These are phyloP conservation scores for Fusarium begoniae DNA, from an alignment of 2,329 filamentous ascomycete genomes.

Conservation along the genomic window DNA sequence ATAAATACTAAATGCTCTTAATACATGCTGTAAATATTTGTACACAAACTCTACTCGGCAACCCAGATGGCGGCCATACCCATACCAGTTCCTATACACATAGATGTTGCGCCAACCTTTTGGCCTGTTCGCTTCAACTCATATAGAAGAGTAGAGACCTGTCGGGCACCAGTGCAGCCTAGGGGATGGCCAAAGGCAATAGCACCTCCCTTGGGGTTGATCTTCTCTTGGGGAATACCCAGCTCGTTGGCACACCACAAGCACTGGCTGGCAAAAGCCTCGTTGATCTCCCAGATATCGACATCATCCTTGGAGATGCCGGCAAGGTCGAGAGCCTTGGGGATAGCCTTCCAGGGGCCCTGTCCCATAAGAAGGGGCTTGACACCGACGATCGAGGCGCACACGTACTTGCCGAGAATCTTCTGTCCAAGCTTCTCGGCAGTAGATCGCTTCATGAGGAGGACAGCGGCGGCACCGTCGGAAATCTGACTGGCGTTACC, in stretches of 20 bases:
- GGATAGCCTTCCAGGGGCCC: slow-evolving; percentile 95
- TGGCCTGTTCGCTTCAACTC: slow-evolving; percentile 86
- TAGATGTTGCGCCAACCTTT: slow-evolving; percentile 90
- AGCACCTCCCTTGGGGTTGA: slow-evolving; percentile 96
- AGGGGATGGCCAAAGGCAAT: slow-evolving; percentile 97
- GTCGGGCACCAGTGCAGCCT: slow-evolving; percentile 91
- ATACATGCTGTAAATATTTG: slow-evolving; percentile 38
- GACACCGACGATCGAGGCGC: slow-evolving; percentile 86
- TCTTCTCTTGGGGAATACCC: slow-evolving; percentile 81
- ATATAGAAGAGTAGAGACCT: slow-evolving; percentile 90
- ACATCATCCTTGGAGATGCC: slow-evolving; percentile 89
- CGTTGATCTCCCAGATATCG: slow-evolving; percentile 98
- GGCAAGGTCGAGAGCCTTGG: slow-evolving; percentile 87
- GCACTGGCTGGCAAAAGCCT: slow-evolving; percentile 96
- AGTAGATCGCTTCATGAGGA: slow-evolving; percentile 93
- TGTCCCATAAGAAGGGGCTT: slow-evolving; percentile 95
- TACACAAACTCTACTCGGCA: slow-evolving; percentile 72
- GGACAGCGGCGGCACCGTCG: slow-evolving; percentile 92
- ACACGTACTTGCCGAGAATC: slow-evolving; percentile 92
- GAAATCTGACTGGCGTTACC: slow-evolving; percentile 97
- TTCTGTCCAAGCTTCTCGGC: slow-evolving; percentile 88
- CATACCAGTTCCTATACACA: slow-evolving; percentile 98
- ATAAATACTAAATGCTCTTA: slow-evolving; percentile 20
- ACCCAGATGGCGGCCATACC: slow-evolving; percentile 98
- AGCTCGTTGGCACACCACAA: slow-evolving; percentile 93